Evolutionary conservation across 2,329 filamentous ascomycete species (phyloP), one percentile per base, ranked within the genome.

Genomic region (Cadophora malorum): DNA sequence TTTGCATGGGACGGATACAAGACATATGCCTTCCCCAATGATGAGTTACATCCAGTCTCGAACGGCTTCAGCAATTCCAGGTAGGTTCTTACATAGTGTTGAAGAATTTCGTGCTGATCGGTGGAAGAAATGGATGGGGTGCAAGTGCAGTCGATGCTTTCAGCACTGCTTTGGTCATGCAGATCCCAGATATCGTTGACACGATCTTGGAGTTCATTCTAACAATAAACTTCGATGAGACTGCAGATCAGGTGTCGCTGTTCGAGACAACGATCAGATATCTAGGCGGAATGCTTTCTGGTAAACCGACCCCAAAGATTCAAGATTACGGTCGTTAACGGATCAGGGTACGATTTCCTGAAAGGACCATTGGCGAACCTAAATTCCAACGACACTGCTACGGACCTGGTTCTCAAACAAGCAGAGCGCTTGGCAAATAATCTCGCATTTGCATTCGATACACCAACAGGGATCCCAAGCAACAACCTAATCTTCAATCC

Each of bases 241-340:
- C 90, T 0, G 75, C 82, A 1, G 59, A 68, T 9, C 79, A 83
- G 10, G 88, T 97, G 60, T 95, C 91, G 47, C 80, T 97, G 8
- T 97, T 97, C 75, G 94, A 97, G 80, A 96, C 93, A 0, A 97
- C 92, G 0, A 97, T 97, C 75, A 89, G 94, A 33, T 97, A 97
- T 75, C 81, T 97, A 0, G 94, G 88, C 10, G 94, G 93, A 19
- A 83, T 97, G 74, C 77, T 97, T 9, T 91, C 93, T 2, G 92
- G 90, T 69, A 3, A n/a, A n/a, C n/a, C n/a, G n/a, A n/a, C n/a
- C n/a, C n/a, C n/a, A n/a, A n/a, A n/a, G n/a, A 1, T 49, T 9
- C 14, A 4, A 4, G 21, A 35, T 47, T 5, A 58, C 25, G 4
- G 21, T 25, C 52, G 31, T 69, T 64, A 31, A 62, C 63, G 2